Evolutionary conservation across 805 yeast genomes (phyloP), one percentile per base, ranked within the genome.

Genomic region (Jamesozyma gamospora): DNA sequence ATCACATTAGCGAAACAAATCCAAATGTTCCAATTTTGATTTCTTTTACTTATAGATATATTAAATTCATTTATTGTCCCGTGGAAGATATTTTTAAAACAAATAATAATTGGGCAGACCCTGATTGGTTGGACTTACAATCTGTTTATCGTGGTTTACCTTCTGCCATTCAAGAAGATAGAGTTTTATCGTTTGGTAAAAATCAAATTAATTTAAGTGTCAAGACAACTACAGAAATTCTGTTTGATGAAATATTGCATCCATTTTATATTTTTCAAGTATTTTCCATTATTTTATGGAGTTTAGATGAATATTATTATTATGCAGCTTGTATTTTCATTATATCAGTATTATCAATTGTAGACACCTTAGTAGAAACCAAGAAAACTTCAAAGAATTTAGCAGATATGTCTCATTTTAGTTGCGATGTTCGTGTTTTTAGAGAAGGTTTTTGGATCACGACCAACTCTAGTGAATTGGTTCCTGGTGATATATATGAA

Each of bases 181-280:
- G 98, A 39, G 60, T 64, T 15, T 53, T 70, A 37, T 86, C 87
- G 0, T 92, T 92, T 64, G 95, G 90, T 11, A 64, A 65, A 24
- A 92, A 92, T 58, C 64, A 75, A 24, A 74, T 92, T 35, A 80
- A 81, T 41, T 75, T 92, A 49, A 75, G 76, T 39, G 90, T 82
- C 42, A 90, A 87, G 45, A 57, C 88, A 1, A 65, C 76, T 1
- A 27, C 65, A 0, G 76, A 77, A 54, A 69, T 92, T 34, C 66
- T 92, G 28, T 66, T 82, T 19, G 94, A 86, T 53, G 98, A 92
- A 58, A 85, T 87, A 0, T 64, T 92, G 32, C 97, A 92, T 59
- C 99, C 99, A 1, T 92, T 92, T 57, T 92, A 92, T 58, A 73
- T 94, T 32, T 92, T 92, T 58, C 99, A 92, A 65, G 79, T 90